Base-by-base conservation (phyloP, 164 flowering plant genomes). In the Litsea cubeba region DNA sequence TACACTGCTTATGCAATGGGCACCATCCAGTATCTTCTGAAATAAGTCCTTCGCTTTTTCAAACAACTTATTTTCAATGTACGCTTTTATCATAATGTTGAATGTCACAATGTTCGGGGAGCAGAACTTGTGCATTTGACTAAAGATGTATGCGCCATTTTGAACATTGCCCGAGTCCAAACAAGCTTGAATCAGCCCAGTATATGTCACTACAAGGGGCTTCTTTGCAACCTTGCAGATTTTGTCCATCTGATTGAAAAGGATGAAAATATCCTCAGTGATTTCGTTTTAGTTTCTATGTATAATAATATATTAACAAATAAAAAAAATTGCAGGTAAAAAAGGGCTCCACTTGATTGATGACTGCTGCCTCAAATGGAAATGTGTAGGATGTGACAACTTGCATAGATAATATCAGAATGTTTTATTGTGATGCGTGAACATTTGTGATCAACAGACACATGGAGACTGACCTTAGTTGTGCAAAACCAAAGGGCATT, bases 181-280 rank as follows among this genome's bases (percentile, higher is more conserved):
- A 83, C 97, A 91, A 18, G 92, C 93, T 83, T 93, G 97, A 79
- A 95, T 89, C 78, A 95, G 74, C 71, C 99, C 99, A 49, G 99
- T 95, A 79, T 87, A 93, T 54, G 97, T 93, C 73, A 95, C 92
- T 63, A 95, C 94, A 20, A 95, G 90, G 72, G 99, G 99, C 80
- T 90, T 93, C 73, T 72, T 90, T 23, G 99, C 99, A 78, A 95
- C 97, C 84, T 83, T 87, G 79, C 95, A 87, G 81, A 93, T 87
- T 84, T 95, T 93, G 77, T 91, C 92, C 50, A 94, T 83, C 98
- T 94, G 92, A 35, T 12, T 74, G 69, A 68, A 2, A 54, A 54
- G 12, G 60, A 20, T n/a, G 74, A 25, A 64, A 18, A 69, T 22
- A 40, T 66, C 35, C n/a, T 26, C 10, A 66, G 22, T 10, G 5